Evolutionary conservation across 805 yeast genomes (phyloP), one percentile per base, ranked within the genome.

Genomic region (Ogataea trehaloabstinens): DNA sequence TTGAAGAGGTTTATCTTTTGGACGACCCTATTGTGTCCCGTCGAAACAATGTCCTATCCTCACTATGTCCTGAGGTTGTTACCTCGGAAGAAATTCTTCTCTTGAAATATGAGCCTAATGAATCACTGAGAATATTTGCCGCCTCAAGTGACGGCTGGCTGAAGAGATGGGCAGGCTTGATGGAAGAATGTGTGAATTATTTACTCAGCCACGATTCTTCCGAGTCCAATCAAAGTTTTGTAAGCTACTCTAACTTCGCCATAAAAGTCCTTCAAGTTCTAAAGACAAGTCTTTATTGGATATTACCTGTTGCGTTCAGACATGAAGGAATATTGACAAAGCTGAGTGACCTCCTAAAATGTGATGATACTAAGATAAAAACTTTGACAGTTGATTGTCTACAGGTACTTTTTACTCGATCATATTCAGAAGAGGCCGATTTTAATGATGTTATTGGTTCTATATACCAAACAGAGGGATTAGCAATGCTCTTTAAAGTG

Each of bases 241-340:
- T 34, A 31, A 41, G 25, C 22, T 42, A 40, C 31, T 38, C 37
- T 46, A 51, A 55, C 19, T 81, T 81, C 54, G 80, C 80, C 2
- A 74, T 84, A 29, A 80, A 84, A 52, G 70, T 85, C 4, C 67
- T 93, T 28, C 86, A 89, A 45, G 83, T 95, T 4, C 74, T 91
- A 55, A 93, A 93, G 56, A 83, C 95, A 0, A 85, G 95, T 51
- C 71, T 93, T 43, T 89, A 85, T 52, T 93, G 99, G 99, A 77
- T 90, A 6, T 75, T 85, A 36, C 91, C 96, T 2, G 69, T 76
- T 12, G 79, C 90, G 1, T 73, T 91, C 38, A 74, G 82, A 31
- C 66, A 73, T 28, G 80, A 85, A 35, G 78, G 85, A 35, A 72
- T 88, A 6, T 70, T 88, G 49, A 70, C 73, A 28, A 74, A 82